phyloP scores from a whole-genome alignment of 1,139 yeast genomes.

The Suhomyces panamericanus region DNA sequence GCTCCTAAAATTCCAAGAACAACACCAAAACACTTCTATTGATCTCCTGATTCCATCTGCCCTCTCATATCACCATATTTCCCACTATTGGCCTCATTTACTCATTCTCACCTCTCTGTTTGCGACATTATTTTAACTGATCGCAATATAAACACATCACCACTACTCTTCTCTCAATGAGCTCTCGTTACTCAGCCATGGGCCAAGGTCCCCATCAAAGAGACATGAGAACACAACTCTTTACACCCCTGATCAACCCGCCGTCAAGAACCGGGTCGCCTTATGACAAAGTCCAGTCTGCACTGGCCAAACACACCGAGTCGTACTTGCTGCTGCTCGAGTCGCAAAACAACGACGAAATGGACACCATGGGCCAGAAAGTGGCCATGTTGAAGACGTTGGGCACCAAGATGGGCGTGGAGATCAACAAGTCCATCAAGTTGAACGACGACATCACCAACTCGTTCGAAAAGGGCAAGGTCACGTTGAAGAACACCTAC shows the following conservation, averaged over 20 bases:
- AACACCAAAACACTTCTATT: background rate
- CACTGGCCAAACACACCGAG: slow-evolving; percentile 48
- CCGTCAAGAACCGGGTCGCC: slow-evolving; percentile 51
- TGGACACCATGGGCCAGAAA: slow-evolving; percentile 68
- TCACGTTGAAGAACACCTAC: slow-evolving; percentile 63
- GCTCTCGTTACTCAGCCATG: slow-evolving; percentile 30
- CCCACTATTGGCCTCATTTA: too few species aligned
- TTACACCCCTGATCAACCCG: slow-evolving; percentile 30
- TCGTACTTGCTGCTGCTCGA: slow-evolving; percentile 72
- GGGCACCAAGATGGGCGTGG: slow-evolving; percentile 78
- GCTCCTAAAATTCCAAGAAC: background rate
- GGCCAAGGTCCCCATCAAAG: slow-evolving; percentile 45
- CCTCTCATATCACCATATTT: background rate
- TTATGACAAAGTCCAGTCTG: slow-evolving; percentile 42
- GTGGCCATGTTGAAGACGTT: slow-evolving; percentile 69
- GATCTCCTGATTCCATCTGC: background rate
- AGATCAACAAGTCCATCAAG: slow-evolving; percentile 72
- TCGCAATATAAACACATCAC: background rate
- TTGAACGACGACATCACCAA: slow-evolving; percentile 59
- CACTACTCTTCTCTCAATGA: slow-evolving; percentile 16
- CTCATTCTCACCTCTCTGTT: background rate
- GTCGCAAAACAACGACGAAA: slow-evolving; percentile 78
- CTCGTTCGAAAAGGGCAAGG: slow-evolving; percentile 42
- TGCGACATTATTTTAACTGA: background rate
- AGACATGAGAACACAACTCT: slow-evolving; percentile 49